Evolutionary conservation across 176 grass and related monocot genomes (phyloP).

Genomic region (Panicum miliaceum): DNA sequence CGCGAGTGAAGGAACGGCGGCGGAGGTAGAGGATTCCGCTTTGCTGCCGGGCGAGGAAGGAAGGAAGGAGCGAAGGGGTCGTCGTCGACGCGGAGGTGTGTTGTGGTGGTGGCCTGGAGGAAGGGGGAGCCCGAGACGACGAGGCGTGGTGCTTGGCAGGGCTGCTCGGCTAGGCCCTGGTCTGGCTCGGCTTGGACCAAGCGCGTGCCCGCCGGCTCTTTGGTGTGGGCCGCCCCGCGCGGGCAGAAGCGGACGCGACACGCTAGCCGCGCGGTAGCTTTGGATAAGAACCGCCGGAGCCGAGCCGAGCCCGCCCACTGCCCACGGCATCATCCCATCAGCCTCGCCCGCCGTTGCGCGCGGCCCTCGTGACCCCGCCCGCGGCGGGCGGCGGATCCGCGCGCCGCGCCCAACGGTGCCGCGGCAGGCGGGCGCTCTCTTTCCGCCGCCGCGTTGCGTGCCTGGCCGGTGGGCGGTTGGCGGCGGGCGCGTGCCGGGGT

Average conservation of each 20-base stretch:
- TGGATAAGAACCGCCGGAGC: no score
- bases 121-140: not conserved
- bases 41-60: not conserved
- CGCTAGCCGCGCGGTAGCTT: no score
- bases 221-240: not conserved
- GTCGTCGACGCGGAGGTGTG: slow-evolving; percentile 5
- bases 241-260: no score
- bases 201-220: not conserved
- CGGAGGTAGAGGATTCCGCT: not conserved
- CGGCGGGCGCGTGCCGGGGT: no score
- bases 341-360: not conserved
- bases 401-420: not conserved
- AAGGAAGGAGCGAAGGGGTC: not conserved
- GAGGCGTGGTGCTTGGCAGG: not conserved
- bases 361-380: not conserved
- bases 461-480: no score
- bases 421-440: no score
- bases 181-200: not conserved
- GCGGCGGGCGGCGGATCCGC: no score
- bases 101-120: not conserved
- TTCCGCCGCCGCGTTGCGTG: no score
- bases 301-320: not conserved
- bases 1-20: not conserved
- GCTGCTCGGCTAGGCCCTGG: not conserved
- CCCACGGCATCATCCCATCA: not conserved